Percentiles rank a stretch among this genome's conserved stretches.
phyloP scores from a whole-genome alignment of 1,284 basidiomycete species.

The Leucocoprinus gongylophorus region DNA sequence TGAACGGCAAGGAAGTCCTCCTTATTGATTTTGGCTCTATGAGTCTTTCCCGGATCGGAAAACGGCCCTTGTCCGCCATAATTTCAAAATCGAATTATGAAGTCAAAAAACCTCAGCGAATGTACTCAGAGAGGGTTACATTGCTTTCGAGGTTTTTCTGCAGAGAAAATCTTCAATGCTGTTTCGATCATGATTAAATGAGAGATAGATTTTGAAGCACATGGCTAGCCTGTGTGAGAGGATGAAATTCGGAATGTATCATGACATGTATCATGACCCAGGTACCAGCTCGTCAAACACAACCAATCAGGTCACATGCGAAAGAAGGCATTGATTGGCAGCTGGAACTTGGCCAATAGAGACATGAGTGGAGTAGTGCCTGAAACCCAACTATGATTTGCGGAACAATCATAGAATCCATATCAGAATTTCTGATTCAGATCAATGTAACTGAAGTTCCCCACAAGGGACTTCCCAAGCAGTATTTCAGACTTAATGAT shows the following conservation, averaged over 20 bases:
- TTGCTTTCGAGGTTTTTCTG: background rate
- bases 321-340: background rate
- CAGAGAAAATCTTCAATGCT: background rate
- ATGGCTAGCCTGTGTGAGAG: background rate
- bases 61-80: too few species aligned
- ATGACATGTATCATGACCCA: background rate
- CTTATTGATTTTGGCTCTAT: too few species aligned
- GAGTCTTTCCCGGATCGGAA: too few species aligned
- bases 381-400: background rate
- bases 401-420: background rate
- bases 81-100: slow-evolving; percentile 1
- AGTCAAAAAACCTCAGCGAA: background rate
- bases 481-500: background rate
- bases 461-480: background rate
- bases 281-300: background rate
- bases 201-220: background rate
- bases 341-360: background rate
- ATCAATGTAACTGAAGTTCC: background rate
- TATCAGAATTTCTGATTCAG: background rate
- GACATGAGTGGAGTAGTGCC: background rate
- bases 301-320: background rate
- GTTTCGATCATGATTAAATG: background rate
- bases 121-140: background rate
- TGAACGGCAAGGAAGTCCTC: background rate
- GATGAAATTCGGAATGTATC: background rate